Percentiles rank a stretch among this genome's conserved stretches.
Conservation (phyloP, 2,329 filamentous ascomycete species). For the Lachnellula hyalina region DNA sequence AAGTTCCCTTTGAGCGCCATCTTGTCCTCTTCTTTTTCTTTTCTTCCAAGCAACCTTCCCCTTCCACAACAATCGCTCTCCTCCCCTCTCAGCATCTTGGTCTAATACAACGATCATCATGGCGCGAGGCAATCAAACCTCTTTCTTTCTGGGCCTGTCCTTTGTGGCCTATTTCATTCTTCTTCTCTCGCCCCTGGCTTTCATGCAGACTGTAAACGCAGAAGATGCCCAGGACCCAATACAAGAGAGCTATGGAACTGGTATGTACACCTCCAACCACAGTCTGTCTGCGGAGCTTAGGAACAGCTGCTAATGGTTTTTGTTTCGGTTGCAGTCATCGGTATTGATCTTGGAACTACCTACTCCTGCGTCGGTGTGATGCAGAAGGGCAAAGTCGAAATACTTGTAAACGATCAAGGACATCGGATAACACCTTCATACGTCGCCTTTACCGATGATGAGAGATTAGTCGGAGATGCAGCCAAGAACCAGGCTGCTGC, state of each 20-base stretch:
- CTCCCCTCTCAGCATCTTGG: constrained; percentile 15
- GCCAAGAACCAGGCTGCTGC: constrained; percentile 90
- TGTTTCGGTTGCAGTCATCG: constrained; percentile 58
- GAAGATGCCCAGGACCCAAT: constrained; percentile 61
- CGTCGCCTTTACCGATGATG: constrained; percentile 94
- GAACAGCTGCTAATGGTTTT: constrained; percentile 10
- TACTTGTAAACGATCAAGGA: constrained; percentile 93
- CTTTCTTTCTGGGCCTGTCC: constrained; percentile 77
- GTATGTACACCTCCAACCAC: constrained; percentile 31
- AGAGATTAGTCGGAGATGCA: constrained; percentile 94
- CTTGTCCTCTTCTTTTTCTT: background rate
- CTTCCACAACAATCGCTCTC: constrained; percentile 9
- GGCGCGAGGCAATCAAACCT: constrained; percentile 58
- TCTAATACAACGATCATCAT: constrained; percentile 37
- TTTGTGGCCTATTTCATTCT: constrained; percentile 87
- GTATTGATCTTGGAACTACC: constrained; percentile 93
- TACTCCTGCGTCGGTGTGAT: constrained; percentile 90
- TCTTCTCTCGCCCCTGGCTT: constrained; percentile 79
- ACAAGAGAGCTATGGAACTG: constrained; percentile 71
- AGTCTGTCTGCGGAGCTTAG: background rate
- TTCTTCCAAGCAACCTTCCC: constrained; percentile 6
- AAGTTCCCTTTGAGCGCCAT: constrained; percentile 1
- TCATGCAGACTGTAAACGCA: constrained; percentile 70
- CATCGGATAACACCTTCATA: constrained; percentile 95
- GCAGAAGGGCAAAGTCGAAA: constrained; percentile 92